Conservation (phyloP, 306 rosid genomes). For the Ochetophila trinervis region DNA sequence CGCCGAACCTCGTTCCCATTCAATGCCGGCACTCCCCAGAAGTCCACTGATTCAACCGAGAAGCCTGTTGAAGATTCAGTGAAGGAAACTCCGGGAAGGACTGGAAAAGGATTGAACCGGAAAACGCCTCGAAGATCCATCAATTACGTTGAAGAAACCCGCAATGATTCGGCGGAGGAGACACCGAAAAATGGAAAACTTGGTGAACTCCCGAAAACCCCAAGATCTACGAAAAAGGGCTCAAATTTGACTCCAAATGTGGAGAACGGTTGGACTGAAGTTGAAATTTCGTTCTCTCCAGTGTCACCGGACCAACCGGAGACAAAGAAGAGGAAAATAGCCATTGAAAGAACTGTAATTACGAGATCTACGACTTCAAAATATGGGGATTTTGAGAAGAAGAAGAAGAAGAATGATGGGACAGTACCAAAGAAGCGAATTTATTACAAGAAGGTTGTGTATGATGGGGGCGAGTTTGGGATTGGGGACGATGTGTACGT, state of each 20-base stretch:
- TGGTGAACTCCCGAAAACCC: conserved; percentile 1
- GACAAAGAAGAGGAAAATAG: conserved; percentile 51
- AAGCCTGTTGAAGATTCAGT: background rate
- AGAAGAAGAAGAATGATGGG: background rate
- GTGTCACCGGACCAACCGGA: conserved; percentile 55
- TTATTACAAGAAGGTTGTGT: conserved; percentile 65
- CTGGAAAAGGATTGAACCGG: background rate
- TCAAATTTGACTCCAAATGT: conserved; percentile 15
- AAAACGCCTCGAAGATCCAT: conserved; percentile 14
- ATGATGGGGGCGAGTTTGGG: conserved; percentile 82
- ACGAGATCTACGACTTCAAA: conserved; percentile 43
- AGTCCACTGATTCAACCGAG: background rate
- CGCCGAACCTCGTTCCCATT: conserved; percentile 39
- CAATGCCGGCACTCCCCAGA: conserved; percentile 20
- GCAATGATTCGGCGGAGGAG: background rate
- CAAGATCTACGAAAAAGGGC: conserved; percentile 10
- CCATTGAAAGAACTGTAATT: conserved; percentile 28
- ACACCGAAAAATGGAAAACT: conserved; percentile 15
- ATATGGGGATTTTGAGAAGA: conserved; percentile 22
- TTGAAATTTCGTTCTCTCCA: conserved; percentile 35
- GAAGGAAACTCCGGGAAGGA: background rate
- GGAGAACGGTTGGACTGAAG: conserved; percentile 13
- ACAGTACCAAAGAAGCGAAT: conserved; percentile 33
- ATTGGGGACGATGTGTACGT: conserved; percentile 73
- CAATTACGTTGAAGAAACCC: background rate